Conservation (phyloP, 1,284 basidiomycete species). For the Trichosporon sp. region DNA sequence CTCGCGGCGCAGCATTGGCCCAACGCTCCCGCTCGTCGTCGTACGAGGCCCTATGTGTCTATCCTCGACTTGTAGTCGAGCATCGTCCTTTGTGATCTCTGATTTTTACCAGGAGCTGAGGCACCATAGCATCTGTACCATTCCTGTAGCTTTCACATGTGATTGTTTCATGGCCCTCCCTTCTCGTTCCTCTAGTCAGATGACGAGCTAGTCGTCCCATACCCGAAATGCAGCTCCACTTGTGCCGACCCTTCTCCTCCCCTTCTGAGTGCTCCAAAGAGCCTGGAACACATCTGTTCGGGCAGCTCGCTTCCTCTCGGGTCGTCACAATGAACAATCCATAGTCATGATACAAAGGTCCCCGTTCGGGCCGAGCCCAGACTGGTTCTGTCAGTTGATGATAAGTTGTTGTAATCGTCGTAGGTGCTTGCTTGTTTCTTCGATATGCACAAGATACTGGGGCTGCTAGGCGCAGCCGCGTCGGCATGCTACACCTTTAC, state of each 20-base stretch:
- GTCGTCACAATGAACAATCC: conserved; percentile 4
- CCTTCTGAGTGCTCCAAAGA: too few relatives aligned
- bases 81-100: not conserved
- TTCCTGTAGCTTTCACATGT: conserved; percentile 7
- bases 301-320: not conserved
- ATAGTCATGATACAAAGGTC: not conserved
- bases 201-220: too few relatives aligned
- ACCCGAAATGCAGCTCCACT: too few relatives aligned
- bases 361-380: too few relatives aligned
- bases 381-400: not conserved
- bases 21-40: not conserved
- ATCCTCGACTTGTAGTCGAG: conserved; percentile 26
- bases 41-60: conserved; percentile 25
- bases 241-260: too few relatives aligned
- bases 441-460: not conserved
- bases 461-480: not conserved
- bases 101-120: not conserved
- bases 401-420: not conserved
- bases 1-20: conserved; percentile 29
- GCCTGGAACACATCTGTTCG: too few relatives aligned
- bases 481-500: conserved; percentile 37
- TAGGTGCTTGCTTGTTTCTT: not conserved
- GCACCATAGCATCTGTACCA: not conserved
- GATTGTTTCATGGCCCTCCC: not conserved
- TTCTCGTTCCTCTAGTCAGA: not conserved